Conservation (phyloP, 2,329 filamentous ascomycete genomes). For the Talaromyces sp. region DNA sequence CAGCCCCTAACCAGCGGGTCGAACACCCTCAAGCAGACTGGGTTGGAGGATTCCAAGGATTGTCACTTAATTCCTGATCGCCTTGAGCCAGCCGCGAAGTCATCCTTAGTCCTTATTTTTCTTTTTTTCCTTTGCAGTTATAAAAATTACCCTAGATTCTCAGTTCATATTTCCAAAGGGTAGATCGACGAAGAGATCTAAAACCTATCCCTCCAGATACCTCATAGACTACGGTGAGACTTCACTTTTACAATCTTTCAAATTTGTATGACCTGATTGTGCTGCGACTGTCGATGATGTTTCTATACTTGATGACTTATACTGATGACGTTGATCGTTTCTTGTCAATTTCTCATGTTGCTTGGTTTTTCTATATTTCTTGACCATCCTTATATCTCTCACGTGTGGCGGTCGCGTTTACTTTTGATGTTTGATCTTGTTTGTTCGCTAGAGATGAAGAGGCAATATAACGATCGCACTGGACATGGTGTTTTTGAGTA, state of each 20-base stretch:
- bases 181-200: conserved; percentile 26
- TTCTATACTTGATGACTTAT: conserved; percentile 6
- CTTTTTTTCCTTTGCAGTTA: background rate
- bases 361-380: background rate
- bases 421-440: background rate
- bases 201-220: conserved; percentile 31
- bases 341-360: background rate
- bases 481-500: background rate
- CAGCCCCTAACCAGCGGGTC: conserved; percentile 20
- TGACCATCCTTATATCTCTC: background rate
- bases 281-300: conserved; percentile 5
- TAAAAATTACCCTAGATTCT: conserved; percentile 24
- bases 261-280: conserved; percentile 15
- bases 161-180: conserved; percentile 21
- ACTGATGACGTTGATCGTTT: background rate
- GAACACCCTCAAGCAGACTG: conserved; percentile 53
- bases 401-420: background rate
- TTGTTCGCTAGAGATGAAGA: background rate
- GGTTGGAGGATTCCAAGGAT: conserved; percentile 63
- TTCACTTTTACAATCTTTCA: conserved; percentile 23
- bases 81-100: background rate
- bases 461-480: background rate
- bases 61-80: conserved; percentile 63
- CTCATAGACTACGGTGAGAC: conserved; percentile 29
- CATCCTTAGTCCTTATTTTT: conserved; percentile 2